These are phyloP conservation scores for Amphibolis antarctica DNA, from an alignment of 106 monocot genomes.

Conservation along the genomic window DNA sequence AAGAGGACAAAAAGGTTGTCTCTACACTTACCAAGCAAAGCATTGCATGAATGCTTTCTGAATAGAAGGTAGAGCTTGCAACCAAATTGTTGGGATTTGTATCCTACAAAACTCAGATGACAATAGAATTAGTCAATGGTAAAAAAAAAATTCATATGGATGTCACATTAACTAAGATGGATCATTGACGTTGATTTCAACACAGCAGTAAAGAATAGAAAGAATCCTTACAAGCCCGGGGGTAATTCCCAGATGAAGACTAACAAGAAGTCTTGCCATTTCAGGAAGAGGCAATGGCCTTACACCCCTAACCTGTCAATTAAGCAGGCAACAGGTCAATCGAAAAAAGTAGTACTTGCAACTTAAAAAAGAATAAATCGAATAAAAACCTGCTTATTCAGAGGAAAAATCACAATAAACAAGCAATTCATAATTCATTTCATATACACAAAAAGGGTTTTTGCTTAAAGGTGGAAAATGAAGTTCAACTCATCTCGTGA, in stretches of 20 bases:
- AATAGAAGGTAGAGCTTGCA: constrained; percentile 76
- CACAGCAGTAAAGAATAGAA: neutral
- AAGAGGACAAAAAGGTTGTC: neutral
- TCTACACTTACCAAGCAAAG: constrained; percentile 73
- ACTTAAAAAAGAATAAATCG: neutral
- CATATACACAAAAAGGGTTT: too few species aligned
- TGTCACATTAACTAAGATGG: neutral
- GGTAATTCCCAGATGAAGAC: constrained; percentile 65
- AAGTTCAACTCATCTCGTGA: too few species aligned
- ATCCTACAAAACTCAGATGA: constrained; percentile 33
- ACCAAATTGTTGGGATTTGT: constrained; percentile 89
- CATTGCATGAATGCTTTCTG: constrained; percentile 58
- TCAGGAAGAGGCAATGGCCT: constrained; percentile 75
- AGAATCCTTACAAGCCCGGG: constrained; percentile 68
- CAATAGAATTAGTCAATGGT: neutral
- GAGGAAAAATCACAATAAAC: too few species aligned
- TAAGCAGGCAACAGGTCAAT: neutral
- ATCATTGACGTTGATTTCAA: neutral
- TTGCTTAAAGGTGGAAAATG: too few species aligned
- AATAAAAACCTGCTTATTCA: neutral
- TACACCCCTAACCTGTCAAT: constrained; percentile 81
- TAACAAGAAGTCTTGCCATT: constrained; percentile 68
- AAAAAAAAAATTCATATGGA: neutral
- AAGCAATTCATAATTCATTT: too few species aligned
- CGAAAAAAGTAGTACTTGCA: neutral